Evolutionary conservation across 495 filamentous ascomycete species (phyloP).

Genomic region (Delitschia confertaspora): DNA sequence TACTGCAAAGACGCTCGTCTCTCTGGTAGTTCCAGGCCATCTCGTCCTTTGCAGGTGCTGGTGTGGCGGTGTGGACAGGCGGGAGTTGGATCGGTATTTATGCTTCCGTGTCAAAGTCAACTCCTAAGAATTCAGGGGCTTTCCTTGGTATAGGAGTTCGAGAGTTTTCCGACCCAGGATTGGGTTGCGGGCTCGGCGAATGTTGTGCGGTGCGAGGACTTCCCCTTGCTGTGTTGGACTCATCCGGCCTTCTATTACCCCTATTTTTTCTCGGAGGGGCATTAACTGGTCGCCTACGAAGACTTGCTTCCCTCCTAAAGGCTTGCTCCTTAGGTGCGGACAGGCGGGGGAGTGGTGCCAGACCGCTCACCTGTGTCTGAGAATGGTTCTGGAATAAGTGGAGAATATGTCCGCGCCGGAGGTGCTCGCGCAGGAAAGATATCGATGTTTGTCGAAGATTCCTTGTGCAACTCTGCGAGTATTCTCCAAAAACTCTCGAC

Average conservation of each 20-base stretch:
- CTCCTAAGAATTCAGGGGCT: no score
- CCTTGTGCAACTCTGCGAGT: conserved; percentile 18
- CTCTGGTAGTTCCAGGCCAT: conserved; percentile 1
- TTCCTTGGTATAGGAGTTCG: neutral
- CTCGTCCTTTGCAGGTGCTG: neutral
- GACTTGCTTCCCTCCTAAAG: no score
- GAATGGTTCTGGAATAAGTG: conserved; percentile 19
- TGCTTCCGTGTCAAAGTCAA: no score
- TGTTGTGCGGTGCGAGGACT: conserved; percentile 10
- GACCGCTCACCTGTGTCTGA: conserved; percentile 10
- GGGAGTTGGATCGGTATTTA: no score
- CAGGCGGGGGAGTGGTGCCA: no score
- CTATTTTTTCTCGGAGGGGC: no score
- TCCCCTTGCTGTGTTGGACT: no score
- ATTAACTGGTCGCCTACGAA: no score
- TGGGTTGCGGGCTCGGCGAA: conserved; percentile 5
- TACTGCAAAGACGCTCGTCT: neutral
- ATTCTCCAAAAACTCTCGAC: conserved; percentile 13
- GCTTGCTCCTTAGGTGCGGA: no score
- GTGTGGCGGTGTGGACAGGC: no score
- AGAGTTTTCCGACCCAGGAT: neutral
- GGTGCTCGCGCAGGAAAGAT: neutral
- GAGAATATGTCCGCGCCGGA: conserved; percentile 13
- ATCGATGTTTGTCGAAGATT: neutral
- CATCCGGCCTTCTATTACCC: no score